Evolutionary conservation across 805 yeast genomes (phyloP).

Genomic region (Diddensiella santjacobensis): DNA sequence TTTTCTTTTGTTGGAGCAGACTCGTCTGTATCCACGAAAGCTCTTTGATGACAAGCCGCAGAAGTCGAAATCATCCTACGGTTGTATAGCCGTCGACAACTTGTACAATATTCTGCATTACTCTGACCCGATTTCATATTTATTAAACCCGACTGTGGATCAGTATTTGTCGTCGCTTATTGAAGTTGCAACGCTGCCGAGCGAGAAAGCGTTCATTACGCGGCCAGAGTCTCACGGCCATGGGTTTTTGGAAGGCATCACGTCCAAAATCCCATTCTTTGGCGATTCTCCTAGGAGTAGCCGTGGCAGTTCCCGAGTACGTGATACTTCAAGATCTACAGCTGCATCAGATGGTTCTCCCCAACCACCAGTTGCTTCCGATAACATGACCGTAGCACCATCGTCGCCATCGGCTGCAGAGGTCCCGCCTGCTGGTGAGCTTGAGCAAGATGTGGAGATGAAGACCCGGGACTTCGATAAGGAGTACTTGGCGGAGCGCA

Average conservation of each 20-base stretch:
- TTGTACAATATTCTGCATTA: slow-evolving; percentile 82
- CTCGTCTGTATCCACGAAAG: slow-evolving; percentile 30
- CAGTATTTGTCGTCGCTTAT: slow-evolving; percentile 30
- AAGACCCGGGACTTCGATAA: slow-evolving; percentile 23
- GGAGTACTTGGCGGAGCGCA: slow-evolving; percentile 31
- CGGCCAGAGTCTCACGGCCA: not conserved
- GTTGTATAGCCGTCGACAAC: slow-evolving; percentile 61
- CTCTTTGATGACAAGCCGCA: slow-evolving; percentile 15
- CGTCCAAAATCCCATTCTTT: slow-evolving; percentile 8
- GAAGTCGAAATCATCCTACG: slow-evolving; percentile 29
- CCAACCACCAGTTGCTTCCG: not conserved
- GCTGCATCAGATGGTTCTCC: not conserved
- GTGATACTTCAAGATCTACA: slow-evolving; percentile 2
- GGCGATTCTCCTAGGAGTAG: slow-evolving; percentile 2
- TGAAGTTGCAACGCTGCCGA: slow-evolving; percentile 28
- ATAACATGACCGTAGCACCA: not conserved
- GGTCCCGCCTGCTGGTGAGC: slow-evolving; percentile 7
- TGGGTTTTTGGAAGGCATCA: slow-evolving; percentile 18
- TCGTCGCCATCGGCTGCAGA: slow-evolving; percentile 1
- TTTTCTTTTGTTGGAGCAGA: slow-evolving; percentile 40
- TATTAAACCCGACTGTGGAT: slow-evolving; percentile 77
- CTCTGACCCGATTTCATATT: slow-evolving; percentile 86
- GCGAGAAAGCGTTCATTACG: slow-evolving; percentile 20
- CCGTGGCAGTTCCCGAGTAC: slow-evolving; percentile 1
- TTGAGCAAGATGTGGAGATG: slow-evolving; percentile 22